Evolutionary conservation across 805 yeast genomes (phyloP), one percentile per base, ranked within the genome.

Genomic region (Ogataea paraovalis): DNA sequence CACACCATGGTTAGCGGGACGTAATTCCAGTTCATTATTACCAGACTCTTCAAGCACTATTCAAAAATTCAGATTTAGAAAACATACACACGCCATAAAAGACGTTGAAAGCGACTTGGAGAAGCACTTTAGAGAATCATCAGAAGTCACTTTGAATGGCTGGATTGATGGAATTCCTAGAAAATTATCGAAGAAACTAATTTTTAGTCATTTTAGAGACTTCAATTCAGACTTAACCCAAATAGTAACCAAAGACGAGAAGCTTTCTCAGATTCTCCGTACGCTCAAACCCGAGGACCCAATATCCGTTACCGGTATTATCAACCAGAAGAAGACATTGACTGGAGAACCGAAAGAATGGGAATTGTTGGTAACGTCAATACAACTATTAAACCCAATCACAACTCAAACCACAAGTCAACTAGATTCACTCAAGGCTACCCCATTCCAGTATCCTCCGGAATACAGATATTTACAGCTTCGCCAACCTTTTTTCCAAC

Each of bases 121-220:
- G 2, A 16, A 38, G 3, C 37, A 53, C 12, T 18, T 59, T 7
- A 45, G 50, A 12, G 20, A 53, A 10, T 55, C 64, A 13, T 8
- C 37, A 9, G 28, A 5, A 21, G 76, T 85, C 2, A 71, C 75
- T 0, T 54, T 92, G 7, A 80, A 87, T 52, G 98, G 99, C 0
- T 94, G 97, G 89, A 76, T 92, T 16, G 81, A 88, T 58, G 72
- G 77, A 20, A 82, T 83, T 53, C 94, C 96, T 0, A 75, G 84
- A 45, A 79, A 80, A 45, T 69, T 87, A 45, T 82, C 92, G 3
- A 81, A 80, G 44, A 67, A 67, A 10, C 69, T 87, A 42, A 74
- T 79, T 1, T 92, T 94, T 70, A 94, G 85, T 2, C 79, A 76
- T 23, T 66, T 92, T 13, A 73, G 98, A 52, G 98, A 91, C 61